Conservation (phyloP, 2,329 filamentous ascomycete species). For the Diaporthe sp. region DNA sequence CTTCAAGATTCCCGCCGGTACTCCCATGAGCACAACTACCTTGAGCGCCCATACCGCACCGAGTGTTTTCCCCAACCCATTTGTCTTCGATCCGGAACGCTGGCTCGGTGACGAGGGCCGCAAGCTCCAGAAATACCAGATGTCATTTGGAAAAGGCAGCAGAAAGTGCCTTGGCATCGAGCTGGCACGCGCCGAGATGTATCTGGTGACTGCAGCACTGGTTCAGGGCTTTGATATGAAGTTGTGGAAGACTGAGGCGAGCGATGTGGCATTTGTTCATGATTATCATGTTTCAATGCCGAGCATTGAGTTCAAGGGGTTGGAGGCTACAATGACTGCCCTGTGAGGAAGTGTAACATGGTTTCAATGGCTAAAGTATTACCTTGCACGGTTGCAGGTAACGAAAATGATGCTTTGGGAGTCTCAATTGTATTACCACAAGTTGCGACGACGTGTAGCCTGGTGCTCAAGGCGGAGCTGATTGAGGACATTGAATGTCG, state of each 20-base stretch:
- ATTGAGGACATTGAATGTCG: no score
- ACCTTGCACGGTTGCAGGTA: constrained; percentile 18
- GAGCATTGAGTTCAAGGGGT: constrained; percentile 29
- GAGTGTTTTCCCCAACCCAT: constrained; percentile 44
- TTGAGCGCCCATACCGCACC: constrained; percentile 46
- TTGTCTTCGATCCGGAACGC: constrained; percentile 36
- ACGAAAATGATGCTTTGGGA: not conserved
- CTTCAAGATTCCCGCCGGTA: constrained; percentile 46
- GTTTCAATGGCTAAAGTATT: constrained; percentile 18
- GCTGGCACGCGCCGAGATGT: constrained; percentile 46
- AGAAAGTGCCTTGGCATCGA: constrained; percentile 47
- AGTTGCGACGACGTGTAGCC: no score
- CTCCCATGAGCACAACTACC: constrained; percentile 48
- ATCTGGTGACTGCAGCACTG: constrained; percentile 44
- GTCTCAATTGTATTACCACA: no score
- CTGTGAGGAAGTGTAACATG: constrained; percentile 12
- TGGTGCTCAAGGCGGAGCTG: no score
- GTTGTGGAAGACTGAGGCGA: constrained; percentile 26
- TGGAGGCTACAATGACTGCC: constrained; percentile 28
- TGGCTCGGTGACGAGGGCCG: constrained; percentile 31
- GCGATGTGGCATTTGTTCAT: constrained; percentile 32
- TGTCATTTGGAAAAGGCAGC: constrained; percentile 45
- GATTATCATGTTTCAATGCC: constrained; percentile 35
- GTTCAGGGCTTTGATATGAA: constrained; percentile 46
- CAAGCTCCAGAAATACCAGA: constrained; percentile 42